These are phyloP conservation scores for Candida adriatica DNA, from an alignment of 805 yeast species.

Conservation along the genomic window DNA sequence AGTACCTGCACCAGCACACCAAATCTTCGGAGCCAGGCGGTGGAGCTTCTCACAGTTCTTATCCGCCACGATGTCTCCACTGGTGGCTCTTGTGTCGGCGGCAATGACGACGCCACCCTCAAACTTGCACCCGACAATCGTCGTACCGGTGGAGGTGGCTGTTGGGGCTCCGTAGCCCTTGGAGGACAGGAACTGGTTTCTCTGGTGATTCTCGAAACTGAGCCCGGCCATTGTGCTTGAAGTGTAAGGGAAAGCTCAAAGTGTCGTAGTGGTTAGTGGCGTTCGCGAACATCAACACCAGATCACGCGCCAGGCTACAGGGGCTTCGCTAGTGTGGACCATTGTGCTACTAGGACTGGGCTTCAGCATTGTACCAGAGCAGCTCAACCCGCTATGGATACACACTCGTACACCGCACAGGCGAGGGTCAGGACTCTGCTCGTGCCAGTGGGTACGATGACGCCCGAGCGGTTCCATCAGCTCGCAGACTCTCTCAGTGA, in stretches of 20 bases:
- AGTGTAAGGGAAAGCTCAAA: no score
- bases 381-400: not conserved
- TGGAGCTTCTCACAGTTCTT: conserved; percentile 96
- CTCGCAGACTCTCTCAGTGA: conserved; percentile 39
- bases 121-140: conserved; percentile 94
- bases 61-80: conserved; percentile 95
- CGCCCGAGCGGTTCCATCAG: conserved; percentile 28
- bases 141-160: conserved; percentile 98
- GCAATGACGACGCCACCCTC: conserved; percentile 95
- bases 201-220: conserved; percentile 87
- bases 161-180: conserved; percentile 74
- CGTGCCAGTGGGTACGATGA: conserved; percentile 56
- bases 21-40: conserved; percentile 79
- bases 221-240: conserved; percentile 86
- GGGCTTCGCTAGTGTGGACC: no score
- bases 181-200: conserved; percentile 69
- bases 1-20: conserved; percentile 99
- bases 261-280: no score
- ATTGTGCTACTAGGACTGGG: no score
- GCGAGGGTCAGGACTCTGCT: conserved; percentile 59
- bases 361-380: no score
- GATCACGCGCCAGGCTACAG: no score
- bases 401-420: conserved; percentile 20
- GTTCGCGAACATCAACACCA: no score
- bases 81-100: conserved; percentile 97